Evolutionary conservation across 2,329 filamentous ascomycete species (phyloP), one percentile per base, ranked within the genome.

Genomic region (Calonectria henricotiae): DNA sequence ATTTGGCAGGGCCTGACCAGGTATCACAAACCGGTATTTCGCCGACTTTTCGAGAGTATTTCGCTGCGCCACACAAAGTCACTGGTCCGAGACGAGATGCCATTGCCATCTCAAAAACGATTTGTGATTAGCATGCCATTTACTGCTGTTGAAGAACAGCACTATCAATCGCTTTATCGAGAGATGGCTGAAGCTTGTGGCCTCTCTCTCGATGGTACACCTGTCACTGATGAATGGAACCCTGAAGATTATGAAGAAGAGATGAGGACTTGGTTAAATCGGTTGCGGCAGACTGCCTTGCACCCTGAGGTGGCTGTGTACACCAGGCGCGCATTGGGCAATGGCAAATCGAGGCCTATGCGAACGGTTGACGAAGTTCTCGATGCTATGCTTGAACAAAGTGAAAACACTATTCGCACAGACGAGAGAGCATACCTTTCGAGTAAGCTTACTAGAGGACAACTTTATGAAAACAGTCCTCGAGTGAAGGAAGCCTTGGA

Each of bases 91-190:
- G 87, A 93, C 68, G 95, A 99, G 77, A 87, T 98, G 43, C 86
- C 86, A 2, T 82, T 99, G 12, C 96, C 96, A 11, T 86, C 90
- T 0, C 96, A 99, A 79, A 95, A 93, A 77, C 91, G 96, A 11
- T 91, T 94, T 72, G 92, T 97, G 12, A 94, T 98, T 68, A 96
- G 93, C 1, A 91, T 98, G 80, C 94, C 96, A 0, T 97, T 98
- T 77, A 96, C 93, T 0, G 90, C 94, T 0, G 89, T 98, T 12
- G 96, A 98, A 79, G 94, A 98, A 78, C 94, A 98, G 78, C 91
- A 97, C 78, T 98, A 98, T 77, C 87, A 89, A 47, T 89, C 91
- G 7, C 82, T 97, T 2, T 95, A 96, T 78, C 88, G 90, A 58
- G 86, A 93, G 71, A 94, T 98, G 89, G 91, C 91, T 62, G 86